A percentile compares a stretch with the other conserved stretches of the same genome.
phyloP scores from a whole-genome alignment of 306 rosid genomes.

The Aeschynomene evenia region DNA sequence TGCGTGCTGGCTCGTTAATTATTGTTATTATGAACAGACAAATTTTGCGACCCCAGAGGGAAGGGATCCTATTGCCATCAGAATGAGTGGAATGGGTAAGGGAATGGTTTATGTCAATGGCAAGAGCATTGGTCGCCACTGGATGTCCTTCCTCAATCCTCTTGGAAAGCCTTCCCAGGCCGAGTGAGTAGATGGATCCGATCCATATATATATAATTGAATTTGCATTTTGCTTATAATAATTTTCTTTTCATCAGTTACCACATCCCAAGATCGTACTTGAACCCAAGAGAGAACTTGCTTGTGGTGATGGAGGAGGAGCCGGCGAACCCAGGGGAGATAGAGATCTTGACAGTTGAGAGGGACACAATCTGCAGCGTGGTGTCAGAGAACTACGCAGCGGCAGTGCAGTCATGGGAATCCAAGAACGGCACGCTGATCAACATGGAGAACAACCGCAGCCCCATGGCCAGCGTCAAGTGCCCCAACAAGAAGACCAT shows the following conservation, averaged over 20 bases:
- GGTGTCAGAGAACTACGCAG: slow-evolving; percentile 47
- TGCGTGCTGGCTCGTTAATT: no score
- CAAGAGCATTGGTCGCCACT: slow-evolving; percentile 70
- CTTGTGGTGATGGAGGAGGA: slow-evolving; percentile 81
- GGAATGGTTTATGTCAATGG: slow-evolving; percentile 90
- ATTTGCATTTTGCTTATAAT: no score
- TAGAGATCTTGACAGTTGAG: slow-evolving; percentile 56
- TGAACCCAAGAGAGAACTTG: slow-evolving; percentile 49
- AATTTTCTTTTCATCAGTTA: no score
- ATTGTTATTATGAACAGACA: slow-evolving; percentile 61
- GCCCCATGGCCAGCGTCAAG: slow-evolving; percentile 41
- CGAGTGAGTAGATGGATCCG: background rate
- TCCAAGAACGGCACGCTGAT: slow-evolving; percentile 36
- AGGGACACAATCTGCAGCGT: slow-evolving; percentile 75
- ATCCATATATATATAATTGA: no score
- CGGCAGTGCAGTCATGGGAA: slow-evolving; percentile 60
- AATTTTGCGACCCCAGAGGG: slow-evolving; percentile 71
- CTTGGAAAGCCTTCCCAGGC: slow-evolving; percentile 55
- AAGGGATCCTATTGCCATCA: slow-evolving; percentile 61
- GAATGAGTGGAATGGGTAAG: slow-evolving; percentile 79
- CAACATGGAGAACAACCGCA: background rate
- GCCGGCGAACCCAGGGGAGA: slow-evolving; percentile 27
- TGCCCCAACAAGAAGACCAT: slow-evolving; percentile 53
- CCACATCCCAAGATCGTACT: slow-evolving; percentile 76
- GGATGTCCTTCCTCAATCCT: slow-evolving; percentile 71